Evolutionary conservation across 108 stramenopile genomes (phyloP).

Genomic region (Cylindrotheca closterium): DNA sequence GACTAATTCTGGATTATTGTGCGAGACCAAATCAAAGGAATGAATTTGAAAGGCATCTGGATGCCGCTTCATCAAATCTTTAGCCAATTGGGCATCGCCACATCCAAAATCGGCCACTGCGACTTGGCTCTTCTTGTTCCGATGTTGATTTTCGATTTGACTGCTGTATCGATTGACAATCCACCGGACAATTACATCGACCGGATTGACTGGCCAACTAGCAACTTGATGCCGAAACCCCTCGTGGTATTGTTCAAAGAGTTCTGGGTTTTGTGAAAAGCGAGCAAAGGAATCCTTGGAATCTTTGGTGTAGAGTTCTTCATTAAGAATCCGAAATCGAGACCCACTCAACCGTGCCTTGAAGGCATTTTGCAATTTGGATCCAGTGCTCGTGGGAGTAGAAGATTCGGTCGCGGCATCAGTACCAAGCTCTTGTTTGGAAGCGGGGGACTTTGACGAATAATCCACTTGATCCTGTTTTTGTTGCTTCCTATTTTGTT

Average conservation of each 20-base stretch:
- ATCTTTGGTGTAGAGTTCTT: constrained; percentile 92
- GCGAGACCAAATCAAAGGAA: constrained; percentile 96
- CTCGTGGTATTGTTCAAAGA: constrained; percentile 96
- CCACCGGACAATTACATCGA: constrained; percentile 90
- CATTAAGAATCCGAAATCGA: constrained; percentile 97
- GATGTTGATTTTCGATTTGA: neutral
- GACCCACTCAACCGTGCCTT: constrained; percentile 85
- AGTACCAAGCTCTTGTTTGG: neutral
- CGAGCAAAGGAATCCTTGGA: constrained; percentile 71
- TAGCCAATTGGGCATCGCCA: constrained; percentile 95
- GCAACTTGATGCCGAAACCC: constrained; percentile 96
- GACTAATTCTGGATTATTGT: constrained; percentile 77
- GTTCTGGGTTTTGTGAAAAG: constrained; percentile 85
- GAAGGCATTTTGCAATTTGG: constrained; percentile 41
- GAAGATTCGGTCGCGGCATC: constrained; percentile 39
- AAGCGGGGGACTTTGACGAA: neutral
- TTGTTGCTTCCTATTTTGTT: constrained; percentile 23
- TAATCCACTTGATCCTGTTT: neutral
- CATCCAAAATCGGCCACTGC: constrained; percentile 98
- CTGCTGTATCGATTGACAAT: constrained; percentile 23
- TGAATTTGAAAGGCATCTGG: constrained; percentile 65
- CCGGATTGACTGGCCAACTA: constrained; percentile 96
- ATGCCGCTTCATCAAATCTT: constrained; percentile 43
- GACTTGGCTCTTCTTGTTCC: constrained; percentile 10
- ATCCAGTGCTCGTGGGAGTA: constrained; percentile 10